Percentiles rank a stretch among this genome's conserved stretches.
Conservation (phyloP, 257 asterid genomes). For the Forsythia suspensa region DNA sequence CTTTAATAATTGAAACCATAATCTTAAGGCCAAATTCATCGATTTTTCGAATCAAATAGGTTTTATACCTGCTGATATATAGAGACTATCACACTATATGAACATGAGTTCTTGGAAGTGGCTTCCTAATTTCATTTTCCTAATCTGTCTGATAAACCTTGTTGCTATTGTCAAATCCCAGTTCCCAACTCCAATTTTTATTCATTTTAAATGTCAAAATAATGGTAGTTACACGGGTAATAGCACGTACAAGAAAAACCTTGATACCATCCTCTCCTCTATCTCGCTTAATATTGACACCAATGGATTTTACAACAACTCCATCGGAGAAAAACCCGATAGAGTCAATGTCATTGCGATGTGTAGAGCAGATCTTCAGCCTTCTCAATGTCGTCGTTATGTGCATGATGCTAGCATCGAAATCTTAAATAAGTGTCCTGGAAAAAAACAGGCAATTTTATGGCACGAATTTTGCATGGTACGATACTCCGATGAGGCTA, state of each 20-base stretch:
- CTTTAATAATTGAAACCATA: too few relatives aligned
- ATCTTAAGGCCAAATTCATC: too few relatives aligned
- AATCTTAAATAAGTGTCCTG: too few relatives aligned
- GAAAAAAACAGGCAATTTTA: too few relatives aligned
- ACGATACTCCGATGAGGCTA: too few relatives aligned
- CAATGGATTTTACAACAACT: conserved; percentile 5
- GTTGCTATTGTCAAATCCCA: not conserved
- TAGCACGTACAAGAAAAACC: conserved; percentile 19
- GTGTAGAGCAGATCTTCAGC: conserved; percentile 21
- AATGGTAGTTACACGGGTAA: conserved; percentile 14
- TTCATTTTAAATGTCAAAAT: not conserved
- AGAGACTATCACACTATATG: too few relatives aligned
- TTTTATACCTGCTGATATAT: too few relatives aligned
- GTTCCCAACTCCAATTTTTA: too few relatives aligned
- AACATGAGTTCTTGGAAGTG: not conserved
- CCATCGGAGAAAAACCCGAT: not conserved
- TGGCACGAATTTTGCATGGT: too few relatives aligned
- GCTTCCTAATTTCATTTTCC: not conserved
- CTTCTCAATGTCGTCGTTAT: too few relatives aligned
- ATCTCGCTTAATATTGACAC: not conserved
- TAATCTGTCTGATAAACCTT: not conserved
- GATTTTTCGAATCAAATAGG: too few relatives aligned
- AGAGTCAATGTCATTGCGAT: conserved; percentile 19
- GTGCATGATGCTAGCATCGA: too few relatives aligned
- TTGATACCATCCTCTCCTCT: conserved; percentile 17